phyloP scores from a whole-genome alignment of 768 basidiomycete species.

The Naganishia onofrii region DNA sequence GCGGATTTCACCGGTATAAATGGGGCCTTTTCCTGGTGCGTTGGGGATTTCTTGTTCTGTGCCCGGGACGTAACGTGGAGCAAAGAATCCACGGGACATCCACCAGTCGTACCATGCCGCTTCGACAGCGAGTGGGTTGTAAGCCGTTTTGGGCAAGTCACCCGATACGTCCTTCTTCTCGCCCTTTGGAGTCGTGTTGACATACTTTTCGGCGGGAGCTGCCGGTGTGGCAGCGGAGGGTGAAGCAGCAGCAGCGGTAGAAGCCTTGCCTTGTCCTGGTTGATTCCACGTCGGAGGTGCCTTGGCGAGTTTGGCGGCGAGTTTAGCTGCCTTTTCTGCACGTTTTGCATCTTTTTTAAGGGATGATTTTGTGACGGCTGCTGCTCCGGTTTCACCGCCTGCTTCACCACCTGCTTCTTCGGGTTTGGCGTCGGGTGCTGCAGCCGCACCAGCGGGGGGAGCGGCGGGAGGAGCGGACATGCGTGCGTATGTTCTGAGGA shows the following conservation, averaged over 20 bases:
- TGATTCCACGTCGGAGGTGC: constrained; percentile 51
- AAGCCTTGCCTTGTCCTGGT: constrained; percentile 43
- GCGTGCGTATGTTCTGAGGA: no score
- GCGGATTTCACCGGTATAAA: constrained; percentile 53
- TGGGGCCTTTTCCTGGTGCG: constrained; percentile 48
- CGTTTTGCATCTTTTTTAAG: constrained; percentile 79
- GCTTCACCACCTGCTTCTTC: no score
- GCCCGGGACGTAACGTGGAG: constrained; percentile 56
- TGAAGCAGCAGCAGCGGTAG: not conserved
- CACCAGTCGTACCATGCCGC: constrained; percentile 99
- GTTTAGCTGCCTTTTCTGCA: constrained; percentile 55
- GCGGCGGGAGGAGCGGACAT: no score
- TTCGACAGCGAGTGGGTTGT: constrained; percentile 93
- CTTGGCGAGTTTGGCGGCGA: constrained; percentile 52
- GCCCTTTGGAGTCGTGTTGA: constrained; percentile 83
- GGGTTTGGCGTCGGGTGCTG: not conserved
- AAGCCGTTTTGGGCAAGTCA: constrained; percentile 81
- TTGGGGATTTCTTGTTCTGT: constrained; percentile 57
- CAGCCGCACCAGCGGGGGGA: no score
- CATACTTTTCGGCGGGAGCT: constrained; percentile 55
- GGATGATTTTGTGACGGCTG: no score
- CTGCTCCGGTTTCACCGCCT: no score
- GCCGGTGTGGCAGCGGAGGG: no score
- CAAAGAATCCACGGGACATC: constrained; percentile 84
- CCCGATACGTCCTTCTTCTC: constrained; percentile 90